phyloP scores from a whole-genome alignment of 805 yeast species.

The Candida chauliodis region DNA sequence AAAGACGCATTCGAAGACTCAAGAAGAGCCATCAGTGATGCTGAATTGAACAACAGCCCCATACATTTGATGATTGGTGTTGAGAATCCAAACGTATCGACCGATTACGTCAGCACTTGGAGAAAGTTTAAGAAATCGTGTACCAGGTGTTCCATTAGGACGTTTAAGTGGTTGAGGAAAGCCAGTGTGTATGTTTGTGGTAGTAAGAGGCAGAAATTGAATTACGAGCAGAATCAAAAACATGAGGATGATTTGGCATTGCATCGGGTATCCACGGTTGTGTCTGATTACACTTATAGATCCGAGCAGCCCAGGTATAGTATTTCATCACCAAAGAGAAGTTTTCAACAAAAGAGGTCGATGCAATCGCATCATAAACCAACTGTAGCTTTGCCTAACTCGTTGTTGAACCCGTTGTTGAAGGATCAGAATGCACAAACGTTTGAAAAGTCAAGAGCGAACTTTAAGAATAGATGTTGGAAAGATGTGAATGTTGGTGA shows the following conservation, averaged over 20 bases:
- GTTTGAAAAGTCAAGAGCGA: conserved; percentile 7
- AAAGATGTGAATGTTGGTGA: conserved; percentile 73
- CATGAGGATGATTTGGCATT: conserved; percentile 25
- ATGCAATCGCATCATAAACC: conserved; percentile 10
- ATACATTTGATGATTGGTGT: conserved; percentile 55
- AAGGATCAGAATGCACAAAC: conserved; percentile 9
- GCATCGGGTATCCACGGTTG: conserved; percentile 34
- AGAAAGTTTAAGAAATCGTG: conserved; percentile 62
- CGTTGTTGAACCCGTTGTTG: conserved; percentile 20
- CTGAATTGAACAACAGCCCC: conserved; percentile 63
- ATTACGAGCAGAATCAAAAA: conserved; percentile 22
- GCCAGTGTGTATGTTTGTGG: conserved; percentile 22
- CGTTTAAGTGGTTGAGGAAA: conserved; percentile 19
- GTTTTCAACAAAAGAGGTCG: conserved; percentile 9
- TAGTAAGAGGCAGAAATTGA: conserved; percentile 21
- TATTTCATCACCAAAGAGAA: conserved; percentile 3
- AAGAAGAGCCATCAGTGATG: conserved; percentile 59
- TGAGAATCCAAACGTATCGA: conserved; percentile 53
- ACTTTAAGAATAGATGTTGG: conserved; percentile 55
- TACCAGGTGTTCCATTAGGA: conserved; percentile 25
- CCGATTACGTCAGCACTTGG: conserved; percentile 60
- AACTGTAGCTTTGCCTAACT: conserved; percentile 13
- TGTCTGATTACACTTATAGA: conserved; percentile 26
- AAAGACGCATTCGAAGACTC: conserved; percentile 80
- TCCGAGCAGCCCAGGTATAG: conserved; percentile 10